Evolutionary conservation across 257 asterid species (phyloP), one percentile per base, ranked within the genome.

Genomic region (Scutellaria galericulata): DNA sequence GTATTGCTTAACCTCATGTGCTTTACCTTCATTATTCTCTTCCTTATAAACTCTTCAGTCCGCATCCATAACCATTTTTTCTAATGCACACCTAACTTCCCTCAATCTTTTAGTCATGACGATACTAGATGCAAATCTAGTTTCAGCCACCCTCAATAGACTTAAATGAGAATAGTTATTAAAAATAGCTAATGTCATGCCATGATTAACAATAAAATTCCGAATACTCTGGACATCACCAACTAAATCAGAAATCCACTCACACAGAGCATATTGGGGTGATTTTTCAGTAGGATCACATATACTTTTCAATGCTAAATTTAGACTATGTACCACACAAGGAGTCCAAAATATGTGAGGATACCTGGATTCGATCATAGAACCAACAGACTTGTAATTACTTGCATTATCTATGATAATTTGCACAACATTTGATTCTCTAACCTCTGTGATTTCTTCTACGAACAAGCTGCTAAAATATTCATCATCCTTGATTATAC

Each of bases 61-160:
- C 1, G 24, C 24, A 46, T 64, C 24, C 44, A 64, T 45, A 2
- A 46, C 57, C 22, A 64, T 41, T 64, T 45, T 46, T 24, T 45
- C 24, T 3, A 45, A 7, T 12, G 24, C 44, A 20, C 10, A 1
- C 56, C 6, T 9, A 2, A 64, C 44, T 7, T 64, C 22, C 13
- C 6, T 45, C 0, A 46, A 0, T 3, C 57, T 45, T 20, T 13
- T 22, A 46, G 57, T 3, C 27, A 46, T 64, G 9, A 48, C 2
- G 13, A 66, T 66, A 8, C 46, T 66, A 66, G 47, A 66, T 27
- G 47, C 71, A 66, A 66, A 66, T 8, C 60, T 66, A 24, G 47
- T 66, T n/a, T 66, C 31, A 13, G n/a, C 59, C 47, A 66, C 70
- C 13, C 70, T 64, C 0, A 46, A 6, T 3, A 64, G 46, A 12